A percentile compares a stretch with the other conserved stretches of the same genome.
phyloP scores from a whole-genome alignment of 257 asterid species.

The Penstemon newberryi region DNA sequence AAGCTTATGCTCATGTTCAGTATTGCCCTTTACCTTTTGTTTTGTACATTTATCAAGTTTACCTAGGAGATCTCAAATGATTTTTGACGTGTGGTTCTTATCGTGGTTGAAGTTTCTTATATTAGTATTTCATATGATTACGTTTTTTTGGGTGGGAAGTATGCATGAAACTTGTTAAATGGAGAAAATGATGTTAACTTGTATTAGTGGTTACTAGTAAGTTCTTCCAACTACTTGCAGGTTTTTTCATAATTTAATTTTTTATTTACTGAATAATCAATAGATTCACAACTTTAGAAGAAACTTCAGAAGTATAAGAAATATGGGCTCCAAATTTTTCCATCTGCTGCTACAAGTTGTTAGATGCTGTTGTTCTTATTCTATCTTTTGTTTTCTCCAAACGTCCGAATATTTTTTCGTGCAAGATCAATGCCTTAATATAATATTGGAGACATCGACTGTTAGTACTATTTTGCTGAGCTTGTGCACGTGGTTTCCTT shows the following conservation, averaged over 20 bases:
- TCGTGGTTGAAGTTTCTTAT: conserved; percentile 17
- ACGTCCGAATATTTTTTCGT: conserved; percentile 8
- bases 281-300: neutral
- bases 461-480: neutral
- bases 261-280: neutral
- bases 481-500: conserved; percentile 24
- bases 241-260: neutral
- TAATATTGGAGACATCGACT: neutral
- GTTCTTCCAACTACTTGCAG: conserved; percentile 10
- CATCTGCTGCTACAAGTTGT: conserved; percentile 20
- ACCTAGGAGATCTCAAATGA: conserved; percentile 13
- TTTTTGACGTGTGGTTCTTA: conserved; percentile 10
- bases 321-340: conserved; percentile 9
- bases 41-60: neutral
- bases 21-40: conserved; percentile 1
- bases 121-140: conserved; percentile 12
- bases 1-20: conserved; percentile 9
- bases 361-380: neutral
- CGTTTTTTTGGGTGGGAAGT: neutral
- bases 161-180: conserved; percentile 11
- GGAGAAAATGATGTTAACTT: neutral
- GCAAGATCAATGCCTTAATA: conserved; percentile 21
- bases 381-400: neutral
- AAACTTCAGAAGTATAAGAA: conserved; percentile 19
- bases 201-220: neutral